Evolutionary conservation across 2,329 filamentous ascomycete genomes (phyloP).

Genomic region (Sordariomycetes sp.): DNA sequence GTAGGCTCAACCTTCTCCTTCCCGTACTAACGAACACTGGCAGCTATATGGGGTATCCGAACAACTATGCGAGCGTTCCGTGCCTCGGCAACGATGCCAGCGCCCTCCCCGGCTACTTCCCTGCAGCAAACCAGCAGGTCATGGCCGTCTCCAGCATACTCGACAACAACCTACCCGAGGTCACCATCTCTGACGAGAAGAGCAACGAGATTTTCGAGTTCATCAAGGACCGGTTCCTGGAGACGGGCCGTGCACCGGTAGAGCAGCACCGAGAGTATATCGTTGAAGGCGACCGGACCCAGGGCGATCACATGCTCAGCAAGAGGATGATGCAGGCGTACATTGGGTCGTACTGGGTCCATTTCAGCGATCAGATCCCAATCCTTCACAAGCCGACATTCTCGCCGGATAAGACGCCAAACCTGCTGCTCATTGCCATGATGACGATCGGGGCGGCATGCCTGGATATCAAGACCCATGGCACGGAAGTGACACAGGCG

Average conservation of each 20-base stretch:
- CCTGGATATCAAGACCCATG: slow-evolving; percentile 65
- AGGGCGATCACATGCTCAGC: slow-evolving; percentile 60
- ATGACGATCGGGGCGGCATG: slow-evolving; percentile 90
- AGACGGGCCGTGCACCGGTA: slow-evolving; percentile 63
- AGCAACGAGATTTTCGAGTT: slow-evolving; percentile 73
- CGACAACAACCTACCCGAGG: slow-evolving; percentile 70
- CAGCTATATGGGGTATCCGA: slow-evolving; percentile 43
- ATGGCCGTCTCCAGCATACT: slow-evolving; percentile 85
- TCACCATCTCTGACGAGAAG: slow-evolving; percentile 77
- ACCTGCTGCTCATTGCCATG: slow-evolving; percentile 74
- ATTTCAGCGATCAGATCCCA: slow-evolving; percentile 89
- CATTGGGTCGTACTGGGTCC: slow-evolving; percentile 85
- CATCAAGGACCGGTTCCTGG: slow-evolving; percentile 72
- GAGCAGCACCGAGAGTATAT: slow-evolving; percentile 68
- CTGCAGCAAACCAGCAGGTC: slow-evolving; percentile 58
- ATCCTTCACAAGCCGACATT: slow-evolving; percentile 95
- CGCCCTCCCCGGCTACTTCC: slow-evolving; percentile 42
- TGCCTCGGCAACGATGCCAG: slow-evolving; percentile 10
- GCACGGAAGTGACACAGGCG: slow-evolving; percentile 59
- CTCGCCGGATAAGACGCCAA: slow-evolving; percentile 74
- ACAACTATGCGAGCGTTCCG: slow-evolving; percentile 23
- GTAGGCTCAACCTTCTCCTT: background rate
- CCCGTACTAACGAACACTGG: background rate
- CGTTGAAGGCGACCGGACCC: slow-evolving; percentile 64
- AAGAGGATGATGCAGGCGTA: slow-evolving; percentile 94